A percentile compares a stretch with the other conserved stretches of the same genome.
phyloP scores from a whole-genome alignment of 805 yeast genomes.

The Metschnikowia similis region DNA sequence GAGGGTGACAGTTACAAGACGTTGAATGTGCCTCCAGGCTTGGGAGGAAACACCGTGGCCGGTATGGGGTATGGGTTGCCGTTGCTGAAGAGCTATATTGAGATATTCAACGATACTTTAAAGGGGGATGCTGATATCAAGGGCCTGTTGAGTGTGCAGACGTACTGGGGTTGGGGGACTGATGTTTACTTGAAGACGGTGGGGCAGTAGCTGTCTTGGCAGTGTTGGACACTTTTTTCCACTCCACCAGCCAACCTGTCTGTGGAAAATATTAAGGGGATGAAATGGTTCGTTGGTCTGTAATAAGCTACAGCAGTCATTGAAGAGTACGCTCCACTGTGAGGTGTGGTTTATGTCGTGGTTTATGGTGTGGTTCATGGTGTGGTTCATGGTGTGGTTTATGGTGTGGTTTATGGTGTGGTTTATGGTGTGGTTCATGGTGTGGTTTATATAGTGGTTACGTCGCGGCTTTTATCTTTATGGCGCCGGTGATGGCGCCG shows the following conservation, averaged over 20 bases:
- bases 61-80: slow-evolving; percentile 98
- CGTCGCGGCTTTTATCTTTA: too few species aligned
- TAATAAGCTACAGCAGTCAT: too few species aligned
- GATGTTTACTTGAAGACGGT: slow-evolving; percentile 60
- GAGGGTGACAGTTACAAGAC: slow-evolving; percentile 60
- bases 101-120: slow-evolving; percentile 36
- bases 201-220: slow-evolving; percentile 17
- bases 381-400: too few species aligned
- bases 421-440: too few species aligned
- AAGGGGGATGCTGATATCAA: slow-evolving; percentile 17
- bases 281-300: too few species aligned
- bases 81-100: slow-evolving; percentile 51
- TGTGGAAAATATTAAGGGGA: too few species aligned
- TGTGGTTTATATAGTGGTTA: too few species aligned
- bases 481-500: too few species aligned
- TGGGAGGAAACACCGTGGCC: slow-evolving; percentile 68
- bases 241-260: background rate
- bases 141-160: slow-evolving; percentile 59
- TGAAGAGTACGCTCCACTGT: too few species aligned
- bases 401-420: too few species aligned
- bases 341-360: too few species aligned
- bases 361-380: too few species aligned
- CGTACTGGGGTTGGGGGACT: slow-evolving; percentile 74
- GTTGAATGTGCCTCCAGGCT: slow-evolving; percentile 66
- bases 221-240: background rate